Conservation (phyloP, 768 basidiomycete genomes). For the Naganishia friedmannii region DNA sequence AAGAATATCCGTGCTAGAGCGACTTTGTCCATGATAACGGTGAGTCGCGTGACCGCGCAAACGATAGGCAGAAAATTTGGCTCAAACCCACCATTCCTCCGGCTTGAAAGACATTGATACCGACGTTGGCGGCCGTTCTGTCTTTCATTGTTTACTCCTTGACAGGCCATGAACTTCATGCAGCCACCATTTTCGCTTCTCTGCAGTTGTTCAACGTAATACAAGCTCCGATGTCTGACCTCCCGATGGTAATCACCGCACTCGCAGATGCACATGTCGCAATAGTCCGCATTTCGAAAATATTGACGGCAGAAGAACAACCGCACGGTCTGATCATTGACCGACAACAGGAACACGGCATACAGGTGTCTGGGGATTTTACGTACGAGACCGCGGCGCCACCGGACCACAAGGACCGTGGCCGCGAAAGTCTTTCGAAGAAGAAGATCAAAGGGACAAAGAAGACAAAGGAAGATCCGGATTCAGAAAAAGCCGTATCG, state of each 20-base stretch:
- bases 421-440: constrained; percentile 29
- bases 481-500: neutral
- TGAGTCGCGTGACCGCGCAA: neutral
- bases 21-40: constrained; percentile 9
- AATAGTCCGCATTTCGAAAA: constrained; percentile 18
- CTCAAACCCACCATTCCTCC: constrained; percentile 43
- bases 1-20: constrained; percentile 29
- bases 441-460: constrained; percentile 19
- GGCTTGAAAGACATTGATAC: constrained; percentile 58
- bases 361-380: constrained; percentile 53
- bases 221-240: constrained; percentile 38
- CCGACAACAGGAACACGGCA: constrained; percentile 51
- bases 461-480: neutral
- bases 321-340: constrained; percentile 57
- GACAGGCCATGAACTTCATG: constrained; percentile 59
- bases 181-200: constrained; percentile 61
- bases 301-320: constrained; percentile 57
- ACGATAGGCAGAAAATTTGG: no score
- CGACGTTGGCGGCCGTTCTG: constrained; percentile 57
- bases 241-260: constrained; percentile 39
- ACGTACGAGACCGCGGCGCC: constrained; percentile 41
- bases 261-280: constrained; percentile 29
- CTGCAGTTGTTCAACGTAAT: constrained; percentile 61
- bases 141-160: constrained; percentile 64
- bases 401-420: constrained; percentile 35